Evolutionary conservation across 176 grass and related monocot species (phyloP).

Genomic region (Carex myosuroides): DNA sequence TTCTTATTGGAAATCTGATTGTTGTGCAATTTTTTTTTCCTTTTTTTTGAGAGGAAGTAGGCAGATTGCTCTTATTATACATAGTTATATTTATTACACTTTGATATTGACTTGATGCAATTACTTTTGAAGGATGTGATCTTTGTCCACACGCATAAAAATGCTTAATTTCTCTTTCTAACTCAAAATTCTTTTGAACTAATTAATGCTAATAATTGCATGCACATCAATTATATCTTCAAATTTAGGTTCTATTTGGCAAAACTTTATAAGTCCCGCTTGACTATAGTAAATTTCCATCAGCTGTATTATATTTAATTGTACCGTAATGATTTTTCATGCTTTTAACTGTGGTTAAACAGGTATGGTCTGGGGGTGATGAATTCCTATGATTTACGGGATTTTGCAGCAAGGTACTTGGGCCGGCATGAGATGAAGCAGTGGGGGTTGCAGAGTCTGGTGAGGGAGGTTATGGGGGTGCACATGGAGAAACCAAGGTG

Average conservation of each 20-base stretch:
- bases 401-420: constrained; percentile 5
- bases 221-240: neutral
- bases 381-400: constrained; percentile 31
- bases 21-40: neutral
- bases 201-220: neutral
- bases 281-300: neutral
- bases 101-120: neutral
- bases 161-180: neutral
- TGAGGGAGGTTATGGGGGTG: constrained; percentile 26
- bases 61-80: too few relatives aligned
- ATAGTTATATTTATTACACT: too few relatives aligned
- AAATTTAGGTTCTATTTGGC: neutral
- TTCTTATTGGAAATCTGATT: neutral
- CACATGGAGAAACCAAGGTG: constrained; percentile 5
- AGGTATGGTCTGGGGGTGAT: constrained; percentile 9
- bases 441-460: constrained; percentile 17
- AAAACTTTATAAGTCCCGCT: neutral
- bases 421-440: neutral
- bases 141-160: neutral
- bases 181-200: neutral
- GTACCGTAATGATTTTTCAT: neutral
- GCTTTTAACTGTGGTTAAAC: neutral
- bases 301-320: neutral
- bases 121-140: neutral
- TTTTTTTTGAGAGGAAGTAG: too few relatives aligned